Base-by-base conservation (phyloP, 2,329 filamentous ascomycete genomes). In the Aspergillus sp. region DNA sequence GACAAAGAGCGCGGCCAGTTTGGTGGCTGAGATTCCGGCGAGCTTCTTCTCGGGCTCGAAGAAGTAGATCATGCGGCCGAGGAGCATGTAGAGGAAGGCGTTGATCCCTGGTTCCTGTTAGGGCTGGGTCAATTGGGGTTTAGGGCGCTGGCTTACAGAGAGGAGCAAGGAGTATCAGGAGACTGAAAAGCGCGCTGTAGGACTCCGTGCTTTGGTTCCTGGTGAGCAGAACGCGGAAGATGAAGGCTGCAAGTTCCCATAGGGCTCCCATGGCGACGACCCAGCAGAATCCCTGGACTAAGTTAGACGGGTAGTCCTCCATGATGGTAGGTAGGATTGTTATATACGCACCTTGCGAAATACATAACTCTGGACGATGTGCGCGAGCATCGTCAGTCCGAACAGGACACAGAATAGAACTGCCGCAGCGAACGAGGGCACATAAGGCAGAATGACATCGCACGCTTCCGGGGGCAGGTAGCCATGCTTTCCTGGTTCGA, bases 91-190 rank as follows among this genome's bases (percentile, higher is more conserved):
- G 4, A 57, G 51, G 40, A 61, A 68, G 3, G 64, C 63, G 22
- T 69, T 69, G 32, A 66, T 60, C 64, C 65, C 53, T 44, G 36
- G 14, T 17, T 10, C 5, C 20, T 15, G 15, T 4, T 24, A 3
- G 24, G 26, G 24, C 33, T 16, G 26, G 25, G 2, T 13, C 11
- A n/a, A 8, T 11, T 20, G 31, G n/a, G 14, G 22, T 2, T 13
- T 29, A 24, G 8, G 20, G 5, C 22, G 16, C 25, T 14, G 10
- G 20, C 42, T 27, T 33, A 52, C 46, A 59, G 1, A 66, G 45
- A 3, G 58, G 58, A 1, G 63, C 60, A 4, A 68, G 51, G 2
- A 71, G 49, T 24, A 71, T 59, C 4, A 72, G 45, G 4, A 71
- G 45, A 3, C 58, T 58, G 8, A 57, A 58, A 1, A 47, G 34